Evolutionary conservation across 1,284 basidiomycete genomes (phyloP).

Genomic region (Bjerkandera adusta): DNA sequence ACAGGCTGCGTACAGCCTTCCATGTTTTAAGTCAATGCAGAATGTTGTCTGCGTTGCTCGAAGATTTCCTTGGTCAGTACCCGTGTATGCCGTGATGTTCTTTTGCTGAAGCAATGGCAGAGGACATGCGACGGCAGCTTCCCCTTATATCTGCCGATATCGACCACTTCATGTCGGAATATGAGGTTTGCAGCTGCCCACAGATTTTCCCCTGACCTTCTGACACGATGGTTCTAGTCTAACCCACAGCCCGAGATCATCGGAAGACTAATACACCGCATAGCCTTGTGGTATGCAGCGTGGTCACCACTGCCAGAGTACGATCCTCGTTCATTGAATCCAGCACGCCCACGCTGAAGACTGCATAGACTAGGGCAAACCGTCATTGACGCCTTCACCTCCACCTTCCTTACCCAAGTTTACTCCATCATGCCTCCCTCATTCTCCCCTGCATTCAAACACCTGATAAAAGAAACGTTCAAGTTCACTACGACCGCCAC

Average conservation of each 20-base stretch:
- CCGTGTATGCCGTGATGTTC: constrained; percentile 5
- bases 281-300: constrained; percentile 64
- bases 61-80: constrained; percentile 61
- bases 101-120: constrained; percentile 33
- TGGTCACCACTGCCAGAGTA: constrained; percentile 64
- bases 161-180: constrained; percentile 50
- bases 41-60: constrained; percentile 59
- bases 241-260: constrained; percentile 47
- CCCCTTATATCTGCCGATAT: constrained; percentile 62
- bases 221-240: constrained; percentile 33
- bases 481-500: constrained; percentile 26
- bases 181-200: constrained; percentile 44
- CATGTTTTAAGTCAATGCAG: constrained; percentile 52
- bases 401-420: constrained; percentile 67
- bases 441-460: constrained; percentile 64
- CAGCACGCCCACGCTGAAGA: constrained; percentile 12
- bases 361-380: constrained; percentile 54
- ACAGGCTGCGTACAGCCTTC: constrained; percentile 49
- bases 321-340: constrained; percentile 19
- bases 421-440: constrained; percentile 64
- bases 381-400: constrained; percentile 56
- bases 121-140: constrained; percentile 60
- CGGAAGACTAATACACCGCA: constrained; percentile 48
- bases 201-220: not conserved
- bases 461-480: constrained; percentile 59